phyloP scores from a whole-genome alignment of 176 grass and related monocot genomes.

The Pontederia crassipes region DNA sequence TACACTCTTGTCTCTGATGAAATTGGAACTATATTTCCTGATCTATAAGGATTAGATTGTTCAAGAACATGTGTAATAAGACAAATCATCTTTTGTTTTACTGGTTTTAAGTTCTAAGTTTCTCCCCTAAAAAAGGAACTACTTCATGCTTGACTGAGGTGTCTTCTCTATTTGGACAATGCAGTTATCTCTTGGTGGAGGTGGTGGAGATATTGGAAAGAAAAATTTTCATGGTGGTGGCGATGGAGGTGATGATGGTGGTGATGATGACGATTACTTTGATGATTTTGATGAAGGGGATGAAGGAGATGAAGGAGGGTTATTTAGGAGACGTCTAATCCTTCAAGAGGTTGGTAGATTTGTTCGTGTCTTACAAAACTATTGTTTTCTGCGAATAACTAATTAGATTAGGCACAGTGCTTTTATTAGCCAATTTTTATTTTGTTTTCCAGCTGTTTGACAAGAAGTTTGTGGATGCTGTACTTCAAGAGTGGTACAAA shows the following conservation, averaged over 20 bases:
- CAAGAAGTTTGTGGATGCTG: constrained; percentile 87
- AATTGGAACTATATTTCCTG: too few relatives aligned
- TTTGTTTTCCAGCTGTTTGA: constrained; percentile 63
- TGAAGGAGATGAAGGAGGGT: constrained; percentile 70
- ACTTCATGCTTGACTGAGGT: neutral
- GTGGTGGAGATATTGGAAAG: constrained; percentile 94
- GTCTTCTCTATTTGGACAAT: constrained; percentile 17
- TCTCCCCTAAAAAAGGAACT: neutral
- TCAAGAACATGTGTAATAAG: too few relatives aligned
- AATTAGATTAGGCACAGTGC: neutral
- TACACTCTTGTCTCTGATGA: too few relatives aligned
- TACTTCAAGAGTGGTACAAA: constrained; percentile 96
- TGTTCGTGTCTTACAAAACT: too few relatives aligned
- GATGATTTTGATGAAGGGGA: constrained; percentile 95
- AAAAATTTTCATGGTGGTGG: constrained; percentile 87
- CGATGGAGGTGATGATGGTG: constrained; percentile 92
- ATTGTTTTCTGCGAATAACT: too few relatives aligned
- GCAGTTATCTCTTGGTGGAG: constrained; percentile 77
- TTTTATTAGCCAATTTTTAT: constrained; percentile 19
- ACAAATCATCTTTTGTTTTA: neutral
- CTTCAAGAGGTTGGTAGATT: constrained; percentile 62
- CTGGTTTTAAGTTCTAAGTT: neutral
- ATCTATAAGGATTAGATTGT: too few relatives aligned
- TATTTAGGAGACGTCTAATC: constrained; percentile 75
- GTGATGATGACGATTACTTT: constrained; percentile 96